Evolutionary conservation across 495 filamentous ascomycete genomes (phyloP).

Genomic region (Neurospora sp.): DNA sequence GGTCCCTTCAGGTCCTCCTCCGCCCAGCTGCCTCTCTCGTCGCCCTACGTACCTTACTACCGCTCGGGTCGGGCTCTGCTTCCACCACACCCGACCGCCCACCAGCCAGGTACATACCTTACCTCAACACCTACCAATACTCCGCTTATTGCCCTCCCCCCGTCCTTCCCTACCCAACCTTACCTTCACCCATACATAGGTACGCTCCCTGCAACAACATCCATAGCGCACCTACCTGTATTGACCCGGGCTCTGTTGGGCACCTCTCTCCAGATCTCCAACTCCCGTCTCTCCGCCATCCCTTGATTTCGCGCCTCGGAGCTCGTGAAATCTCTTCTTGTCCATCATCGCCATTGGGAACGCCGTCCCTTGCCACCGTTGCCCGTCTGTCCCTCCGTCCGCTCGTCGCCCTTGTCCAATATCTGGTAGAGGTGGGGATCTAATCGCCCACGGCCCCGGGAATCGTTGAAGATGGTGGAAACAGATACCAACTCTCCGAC

Average conservation of each 20-base stretch:
- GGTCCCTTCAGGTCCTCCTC: not conserved
- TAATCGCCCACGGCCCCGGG: constrained; percentile 9
- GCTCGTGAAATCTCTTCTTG: constrained; percentile 2
- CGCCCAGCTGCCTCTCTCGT: not conserved
- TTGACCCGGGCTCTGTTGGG: not conserved
- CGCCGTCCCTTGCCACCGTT: not conserved
- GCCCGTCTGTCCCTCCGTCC: constrained; percentile 9
- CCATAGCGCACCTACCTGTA: not conserved
- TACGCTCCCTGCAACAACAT: not conserved
- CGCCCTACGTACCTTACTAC: not conserved
- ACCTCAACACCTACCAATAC: not conserved
- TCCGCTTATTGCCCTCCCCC: not conserved
- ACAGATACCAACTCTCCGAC: constrained; percentile 86
- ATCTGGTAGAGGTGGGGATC: constrained; percentile 17
- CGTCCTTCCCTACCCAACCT: not conserved
- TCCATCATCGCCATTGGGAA: constrained; percentile 4
- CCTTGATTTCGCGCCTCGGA: constrained; percentile 1
- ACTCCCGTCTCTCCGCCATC: constrained; percentile 1
- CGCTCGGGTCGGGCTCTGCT: not conserved
- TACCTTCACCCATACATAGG: not conserved
- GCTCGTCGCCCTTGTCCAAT: constrained; percentile 8
- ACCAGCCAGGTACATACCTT: not conserved
- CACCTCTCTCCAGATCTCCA: not conserved
- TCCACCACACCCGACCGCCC: not conserved
- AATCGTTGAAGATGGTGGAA: constrained; percentile 77